Percentiles rank a stretch among this genome's conserved stretches.
Evolutionary conservation across 2,329 filamentous ascomycete genomes (phyloP).

Genomic region (Beauveria bassiana): DNA sequence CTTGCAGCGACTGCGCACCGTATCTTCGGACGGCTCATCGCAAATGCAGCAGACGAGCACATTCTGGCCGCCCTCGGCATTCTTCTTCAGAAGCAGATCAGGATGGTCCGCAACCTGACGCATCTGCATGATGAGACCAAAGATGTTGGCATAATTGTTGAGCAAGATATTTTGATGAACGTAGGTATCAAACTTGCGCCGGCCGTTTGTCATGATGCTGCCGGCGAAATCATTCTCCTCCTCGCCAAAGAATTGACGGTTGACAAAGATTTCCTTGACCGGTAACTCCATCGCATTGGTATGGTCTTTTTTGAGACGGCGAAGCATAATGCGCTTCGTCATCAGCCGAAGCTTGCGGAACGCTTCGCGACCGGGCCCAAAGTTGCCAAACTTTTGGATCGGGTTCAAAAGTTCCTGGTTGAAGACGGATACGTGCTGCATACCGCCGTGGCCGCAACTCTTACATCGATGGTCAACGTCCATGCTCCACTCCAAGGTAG

Average conservation of each 20-base stretch:
- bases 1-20: conserved; percentile 82
- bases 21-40: conserved; percentile 91
- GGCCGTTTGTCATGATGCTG: conserved; percentile 89
- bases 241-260: conserved; percentile 94
- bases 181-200: conserved; percentile 89
- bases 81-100: conserved; percentile 85
- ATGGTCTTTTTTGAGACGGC: conserved; percentile 88
- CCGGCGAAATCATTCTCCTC: conserved; percentile 92
- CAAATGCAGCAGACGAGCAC: conserved; percentile 89
- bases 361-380: conserved; percentile 56
- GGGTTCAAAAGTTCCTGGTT: conserved; percentile 94
- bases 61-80: conserved; percentile 79
- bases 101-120: conserved; percentile 95
- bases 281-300: conserved; percentile 94
- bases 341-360: conserved; percentile 79
- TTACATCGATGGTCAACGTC: conserved; percentile 63
- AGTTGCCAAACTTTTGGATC: conserved; percentile 55
- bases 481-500: conserved; percentile 76
- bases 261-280: conserved; percentile 85
- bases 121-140: conserved; percentile 99
- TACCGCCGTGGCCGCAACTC: conserved; percentile 44
- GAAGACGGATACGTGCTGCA: conserved; percentile 56
- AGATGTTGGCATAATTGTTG: conserved; percentile 98
- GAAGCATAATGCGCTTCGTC: conserved; percentile 90
- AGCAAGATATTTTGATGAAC: conserved; percentile 89